Evolutionary conservation across 495 filamentous ascomycete species (phyloP).

Genomic region (Platismatia glauca): DNA sequence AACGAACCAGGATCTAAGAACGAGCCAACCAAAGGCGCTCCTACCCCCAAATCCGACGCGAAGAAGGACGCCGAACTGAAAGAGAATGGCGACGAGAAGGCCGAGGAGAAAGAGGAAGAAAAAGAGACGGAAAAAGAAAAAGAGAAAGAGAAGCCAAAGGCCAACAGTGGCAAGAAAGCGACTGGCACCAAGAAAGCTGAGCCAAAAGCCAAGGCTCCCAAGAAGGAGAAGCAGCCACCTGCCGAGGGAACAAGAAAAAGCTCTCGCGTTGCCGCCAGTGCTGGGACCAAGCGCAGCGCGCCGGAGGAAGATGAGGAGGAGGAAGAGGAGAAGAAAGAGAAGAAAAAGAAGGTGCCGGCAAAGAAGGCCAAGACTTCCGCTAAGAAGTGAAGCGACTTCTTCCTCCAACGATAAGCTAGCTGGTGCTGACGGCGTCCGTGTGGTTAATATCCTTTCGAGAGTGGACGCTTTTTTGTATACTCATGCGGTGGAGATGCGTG

Average conservation of each 20-base stretch:
- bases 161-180: conserved; percentile 27
- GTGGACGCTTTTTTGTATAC: background rate
- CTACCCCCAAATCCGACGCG: conserved; percentile 32
- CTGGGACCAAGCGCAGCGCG: conserved; percentile 24
- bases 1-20: conserved; percentile 45
- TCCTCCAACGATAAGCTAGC: background rate
- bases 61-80: conserved; percentile 25
- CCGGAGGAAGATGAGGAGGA: conserved; percentile 17
- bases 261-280: conserved; percentile 16
- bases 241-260: conserved; percentile 25
- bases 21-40: conserved; percentile 40
- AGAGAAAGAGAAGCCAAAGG: conserved; percentile 25
- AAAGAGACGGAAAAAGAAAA: conserved; percentile 22
- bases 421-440: background rate
- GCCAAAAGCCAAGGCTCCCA: conserved; percentile 24
- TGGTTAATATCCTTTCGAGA: background rate
- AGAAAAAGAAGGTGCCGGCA: conserved; percentile 27
- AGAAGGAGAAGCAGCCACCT: conserved; percentile 25
- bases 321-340: conserved; percentile 11
- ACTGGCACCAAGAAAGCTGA: conserved; percentile 23
- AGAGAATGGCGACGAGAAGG: conserved; percentile 13
- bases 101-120: conserved; percentile 17
- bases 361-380: conserved; percentile 38
- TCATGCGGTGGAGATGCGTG: background rate
- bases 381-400: conserved; percentile 14